A percentile compares a stretch with the other conserved stretches of the same genome.
phyloP scores from a whole-genome alignment of 176 grass and related monocot genomes.

The Pontederia crassipes region DNA sequence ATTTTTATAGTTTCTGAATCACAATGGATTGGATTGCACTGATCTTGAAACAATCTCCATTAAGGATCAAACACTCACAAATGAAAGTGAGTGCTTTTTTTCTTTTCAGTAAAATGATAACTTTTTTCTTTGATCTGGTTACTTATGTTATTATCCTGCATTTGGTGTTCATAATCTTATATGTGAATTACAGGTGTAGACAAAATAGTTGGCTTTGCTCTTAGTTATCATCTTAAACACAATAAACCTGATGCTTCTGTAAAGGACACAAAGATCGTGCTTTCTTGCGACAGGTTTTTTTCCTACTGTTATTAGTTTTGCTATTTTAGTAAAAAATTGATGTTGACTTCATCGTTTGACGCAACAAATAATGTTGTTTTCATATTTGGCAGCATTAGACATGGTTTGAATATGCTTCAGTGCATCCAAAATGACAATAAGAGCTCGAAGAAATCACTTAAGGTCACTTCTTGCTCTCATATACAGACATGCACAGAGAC shows the following conservation, averaged over 20 bases:
- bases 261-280: constrained; percentile 73
- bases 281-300: constrained; percentile 53
- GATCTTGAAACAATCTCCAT: constrained; percentile 81
- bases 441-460: constrained; percentile 91
- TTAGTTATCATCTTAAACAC: constrained; percentile 84
- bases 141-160: background rate
- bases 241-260: constrained; percentile 41
- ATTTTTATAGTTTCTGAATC: constrained; percentile 60
- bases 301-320: background rate
- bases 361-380: constrained; percentile 12
- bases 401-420: constrained; percentile 86
- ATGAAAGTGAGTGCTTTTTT: constrained; percentile 76
- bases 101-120: constrained; percentile 7
- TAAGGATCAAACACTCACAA: constrained; percentile 86
- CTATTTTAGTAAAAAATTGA: background rate
- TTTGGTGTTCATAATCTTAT: background rate
- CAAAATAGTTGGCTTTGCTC: constrained; percentile 87
- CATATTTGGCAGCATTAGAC: constrained; percentile 52
- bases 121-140: no score
- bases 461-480: constrained; percentile 39
- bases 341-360: background rate
- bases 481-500: constrained; percentile 1
- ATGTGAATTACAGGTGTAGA: constrained; percentile 62
- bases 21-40: constrained; percentile 71
- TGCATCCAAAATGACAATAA: constrained; percentile 88